Evolutionary conservation across 1,284 basidiomycete species (phyloP), one percentile per base, ranked within the genome.

Genomic region (Porogramme epimiltina): DNA sequence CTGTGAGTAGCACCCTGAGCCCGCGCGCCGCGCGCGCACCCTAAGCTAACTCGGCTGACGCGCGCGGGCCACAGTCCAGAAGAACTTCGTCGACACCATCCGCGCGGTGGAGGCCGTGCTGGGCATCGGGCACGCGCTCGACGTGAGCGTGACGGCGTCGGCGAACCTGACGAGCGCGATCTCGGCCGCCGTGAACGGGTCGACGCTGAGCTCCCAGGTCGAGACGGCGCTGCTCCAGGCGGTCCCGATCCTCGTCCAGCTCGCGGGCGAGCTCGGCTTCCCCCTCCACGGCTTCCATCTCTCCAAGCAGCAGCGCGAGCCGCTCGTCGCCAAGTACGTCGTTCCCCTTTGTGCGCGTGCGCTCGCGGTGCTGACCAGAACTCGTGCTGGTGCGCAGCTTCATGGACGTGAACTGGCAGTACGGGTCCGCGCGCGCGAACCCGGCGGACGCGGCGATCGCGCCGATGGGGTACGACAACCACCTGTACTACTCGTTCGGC

Each of bases 321-420:
- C 78, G 1, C 66, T 87, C 47, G 67, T 76, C 2, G 81, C 85
- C 3, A 85, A 69, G 82, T 82, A 56, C 28, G 66, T 61, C 8
- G 2, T 15, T 22, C 0, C 19, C 3, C 23, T 4, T 19, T 23
- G 3, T 9, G 9, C 9, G 3, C 40, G 5, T 8, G 11, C 43
- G 24, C 16, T 9, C 6, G n/a, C 23, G 1, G 13, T 38, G 26
- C 40, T 39, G 13, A 20, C 22, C 8, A 26, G 53, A 20, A 50
- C 40, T 4, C 31, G 22, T 18, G 28, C 8, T 31, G 34, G 26
- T 42, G 26, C 8, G 16, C 42, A 91, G 87, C 56, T 88, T 89
- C 66, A 89, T 89, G 87, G 87, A 91, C 60, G 62, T 85, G 45
- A 81, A 79, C 57, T 91, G 89, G 89, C 89, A 91, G 63, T 68